phyloP scores from a whole-genome alignment of 768 basidiomycete species.

The Termitomyces sp. region DNA sequence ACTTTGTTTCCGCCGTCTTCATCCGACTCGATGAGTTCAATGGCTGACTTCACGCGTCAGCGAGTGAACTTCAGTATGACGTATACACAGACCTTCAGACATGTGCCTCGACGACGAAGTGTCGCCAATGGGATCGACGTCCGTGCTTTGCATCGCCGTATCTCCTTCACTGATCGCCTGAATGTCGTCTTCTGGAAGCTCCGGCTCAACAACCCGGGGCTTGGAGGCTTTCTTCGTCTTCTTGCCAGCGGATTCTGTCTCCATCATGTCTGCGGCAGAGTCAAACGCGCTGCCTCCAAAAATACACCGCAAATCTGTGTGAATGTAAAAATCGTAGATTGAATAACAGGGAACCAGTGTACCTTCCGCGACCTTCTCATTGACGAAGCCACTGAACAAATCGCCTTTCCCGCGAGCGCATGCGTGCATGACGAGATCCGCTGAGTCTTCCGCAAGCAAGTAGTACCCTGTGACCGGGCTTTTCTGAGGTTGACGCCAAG shows the following conservation, averaged over 20 bases:
- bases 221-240: neutral
- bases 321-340: neutral
- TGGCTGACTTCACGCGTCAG: too few species aligned
- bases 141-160: neutral
- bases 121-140: neutral
- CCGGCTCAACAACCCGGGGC: too few species aligned
- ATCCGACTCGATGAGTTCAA: too few species aligned
- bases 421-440: neutral
- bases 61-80: too few species aligned
- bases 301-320: neutral
- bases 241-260: too few species aligned
- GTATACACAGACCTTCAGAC: too few species aligned
- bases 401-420: neutral
- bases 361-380: neutral
- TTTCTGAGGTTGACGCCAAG: slow-evolving; percentile 11
- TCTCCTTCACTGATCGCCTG: neutral
- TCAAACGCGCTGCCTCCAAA: neutral
- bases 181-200: too few species aligned
- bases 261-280: neutral
- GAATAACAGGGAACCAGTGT: too few species aligned
- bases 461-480: neutral
- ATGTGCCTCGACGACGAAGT: too few species aligned
- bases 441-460: neutral
- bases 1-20: too few species aligned
- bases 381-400: neutral